A percentile compares a stretch with the other conserved stretches of the same genome.
Evolutionary conservation across 2,329 filamentous ascomycete species (phyloP).

Genomic region (Diaporthe sp.): DNA sequence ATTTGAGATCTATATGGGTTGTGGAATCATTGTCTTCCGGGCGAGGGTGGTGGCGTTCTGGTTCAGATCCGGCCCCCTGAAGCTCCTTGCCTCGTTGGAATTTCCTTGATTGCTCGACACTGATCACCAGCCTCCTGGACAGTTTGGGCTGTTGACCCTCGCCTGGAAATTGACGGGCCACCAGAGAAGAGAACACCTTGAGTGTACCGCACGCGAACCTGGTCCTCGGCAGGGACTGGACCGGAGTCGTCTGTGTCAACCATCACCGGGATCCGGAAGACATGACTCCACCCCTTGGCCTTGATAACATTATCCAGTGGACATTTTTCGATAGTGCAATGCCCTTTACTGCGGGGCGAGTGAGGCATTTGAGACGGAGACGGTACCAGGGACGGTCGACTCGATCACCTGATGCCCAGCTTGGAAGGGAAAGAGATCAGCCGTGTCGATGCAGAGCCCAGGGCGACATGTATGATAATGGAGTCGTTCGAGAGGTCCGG

Average conservation of each 20-base stretch:
- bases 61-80: background rate
- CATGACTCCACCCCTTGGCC: background rate
- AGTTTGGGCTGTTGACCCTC: background rate
- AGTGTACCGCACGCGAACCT: background rate
- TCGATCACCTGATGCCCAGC: background rate
- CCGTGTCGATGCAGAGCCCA: conserved; percentile 8
- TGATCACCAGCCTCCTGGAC: background rate
- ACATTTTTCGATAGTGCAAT: background rate
- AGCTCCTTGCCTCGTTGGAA: conserved; percentile 25
- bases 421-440: conserved; percentile 20
- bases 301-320: background rate
- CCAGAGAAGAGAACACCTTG: background rate
- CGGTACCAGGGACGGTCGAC: background rate
- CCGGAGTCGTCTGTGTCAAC: background rate
- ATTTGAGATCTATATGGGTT: conserved; percentile 24
- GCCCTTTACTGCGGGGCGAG: background rate
- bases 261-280: background rate
- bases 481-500: background rate
- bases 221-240: background rate
- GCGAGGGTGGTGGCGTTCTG: background rate
- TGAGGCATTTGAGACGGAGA: conserved; percentile 26
- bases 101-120: background rate
- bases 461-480: background rate
- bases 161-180: background rate
- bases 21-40: background rate